Percentiles rank a stretch among this genome's conserved stretches.
Conservation (phyloP, 2,329 filamentous ascomycete genomes). For the Didymella lethalis region DNA sequence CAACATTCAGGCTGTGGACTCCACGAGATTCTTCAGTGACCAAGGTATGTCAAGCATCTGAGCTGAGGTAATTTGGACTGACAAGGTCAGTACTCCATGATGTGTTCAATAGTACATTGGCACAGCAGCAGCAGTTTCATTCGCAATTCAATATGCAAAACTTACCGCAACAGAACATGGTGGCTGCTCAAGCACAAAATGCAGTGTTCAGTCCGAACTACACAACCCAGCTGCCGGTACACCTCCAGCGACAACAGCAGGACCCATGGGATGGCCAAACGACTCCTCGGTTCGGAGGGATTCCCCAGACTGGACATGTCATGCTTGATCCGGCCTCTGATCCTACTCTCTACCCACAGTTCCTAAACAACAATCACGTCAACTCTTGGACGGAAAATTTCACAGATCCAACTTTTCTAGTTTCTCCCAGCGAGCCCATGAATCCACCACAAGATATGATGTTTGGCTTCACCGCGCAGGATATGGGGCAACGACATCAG, state of each 20-base stretch:
- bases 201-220: constrained; percentile 34
- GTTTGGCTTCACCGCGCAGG: constrained; percentile 30
- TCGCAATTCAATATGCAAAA: constrained; percentile 29
- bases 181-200: constrained; percentile 30
- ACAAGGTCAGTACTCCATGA: constrained; percentile 37
- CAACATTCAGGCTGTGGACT: constrained; percentile 33
- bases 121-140: constrained; percentile 36
- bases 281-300: constrained; percentile 37
- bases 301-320: constrained; percentile 38
- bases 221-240: constrained; percentile 15
- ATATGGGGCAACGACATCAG: constrained; percentile 24
- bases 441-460: constrained; percentile 34
- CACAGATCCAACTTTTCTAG: constrained; percentile 38
- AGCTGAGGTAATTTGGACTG: constrained; percentile 11
- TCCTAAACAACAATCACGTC: constrained; percentile 28
- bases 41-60: constrained; percentile 30
- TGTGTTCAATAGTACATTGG: constrained; percentile 34
- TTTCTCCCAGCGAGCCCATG: constrained; percentile 41
- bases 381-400: constrained; percentile 38
- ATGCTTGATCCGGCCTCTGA: constrained; percentile 46
- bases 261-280: constrained; percentile 46
- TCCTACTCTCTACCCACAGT: constrained; percentile 30
- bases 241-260: constrained; percentile 33
- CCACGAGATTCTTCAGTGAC: constrained; percentile 33
- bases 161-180: constrained; percentile 29